Percentiles rank a stretch among this genome's conserved stretches.
Evolutionary conservation across 2,329 filamentous ascomycete genomes (phyloP).

Genomic region (Scedosporium dehoogii): DNA sequence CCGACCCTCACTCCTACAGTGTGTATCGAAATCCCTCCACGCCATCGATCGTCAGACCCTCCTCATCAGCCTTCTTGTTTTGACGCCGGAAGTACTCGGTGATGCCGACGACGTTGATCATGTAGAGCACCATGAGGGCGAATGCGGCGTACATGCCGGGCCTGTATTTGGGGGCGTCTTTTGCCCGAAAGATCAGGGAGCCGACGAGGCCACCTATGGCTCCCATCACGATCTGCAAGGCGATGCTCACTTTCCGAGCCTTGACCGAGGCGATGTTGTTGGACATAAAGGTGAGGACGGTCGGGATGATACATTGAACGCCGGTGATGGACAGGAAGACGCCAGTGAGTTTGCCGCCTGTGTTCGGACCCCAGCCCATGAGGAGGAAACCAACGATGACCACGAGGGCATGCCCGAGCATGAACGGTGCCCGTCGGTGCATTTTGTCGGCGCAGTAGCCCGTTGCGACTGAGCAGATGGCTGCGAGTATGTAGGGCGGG

Average conservation of each 20-base stretch:
- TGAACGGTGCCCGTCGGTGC: not conserved
- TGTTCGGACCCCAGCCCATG: not conserved
- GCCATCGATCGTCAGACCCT: not conserved
- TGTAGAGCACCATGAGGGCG: not conserved
- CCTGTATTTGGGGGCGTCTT: not conserved
- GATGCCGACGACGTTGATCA: not conserved
- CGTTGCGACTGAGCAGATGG: not conserved
- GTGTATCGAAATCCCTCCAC: not conserved
- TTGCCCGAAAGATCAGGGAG: not conserved
- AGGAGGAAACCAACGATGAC: not conserved
- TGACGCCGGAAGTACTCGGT: not conserved
- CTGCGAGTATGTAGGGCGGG: not conserved
- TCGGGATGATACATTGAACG: not conserved
- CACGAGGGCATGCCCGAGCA: not conserved
- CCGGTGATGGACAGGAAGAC: slow-evolving; percentile 1
- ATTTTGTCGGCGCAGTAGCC: not conserved
- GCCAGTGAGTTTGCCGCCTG: not conserved
- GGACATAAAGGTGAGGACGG: slow-evolving; percentile 1
- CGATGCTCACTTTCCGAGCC: not conserved
- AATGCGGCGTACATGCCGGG: slow-evolving; percentile 3
- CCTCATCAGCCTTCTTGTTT: slow-evolving; percentile 1
- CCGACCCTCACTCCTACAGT: no score
- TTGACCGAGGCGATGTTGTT: not conserved
- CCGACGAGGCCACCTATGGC: not conserved
- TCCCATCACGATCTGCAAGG: not conserved